phyloP scores from a whole-genome alignment of 139 green algal species.

The Limnomonas spitsbergensis region DNA sequence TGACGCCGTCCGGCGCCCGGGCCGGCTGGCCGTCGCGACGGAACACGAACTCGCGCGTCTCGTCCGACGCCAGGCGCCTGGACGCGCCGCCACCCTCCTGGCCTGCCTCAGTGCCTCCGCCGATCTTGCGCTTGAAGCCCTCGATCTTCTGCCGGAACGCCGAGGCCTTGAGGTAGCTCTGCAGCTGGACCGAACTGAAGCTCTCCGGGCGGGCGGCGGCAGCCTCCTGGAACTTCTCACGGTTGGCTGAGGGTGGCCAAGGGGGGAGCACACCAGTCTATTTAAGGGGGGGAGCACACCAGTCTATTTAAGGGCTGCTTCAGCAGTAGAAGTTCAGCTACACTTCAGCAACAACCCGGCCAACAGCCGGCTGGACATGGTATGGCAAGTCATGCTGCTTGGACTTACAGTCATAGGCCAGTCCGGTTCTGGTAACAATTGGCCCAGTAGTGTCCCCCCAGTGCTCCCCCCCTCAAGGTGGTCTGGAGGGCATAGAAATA shows the following conservation, averaged over 20 bases:
- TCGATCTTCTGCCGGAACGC: slow-evolving; percentile 50
- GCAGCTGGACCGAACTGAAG: slow-evolving; percentile 69
- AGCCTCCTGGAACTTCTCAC: slow-evolving; percentile 62
- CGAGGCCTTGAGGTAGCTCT: slow-evolving; percentile 70
- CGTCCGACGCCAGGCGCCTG: slow-evolving; percentile 50
- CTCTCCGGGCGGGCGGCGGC: slow-evolving; percentile 32
- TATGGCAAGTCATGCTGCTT: too few species aligned
- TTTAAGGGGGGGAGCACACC: too few species aligned
- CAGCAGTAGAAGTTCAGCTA: too few species aligned
- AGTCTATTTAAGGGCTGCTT: too few species aligned
- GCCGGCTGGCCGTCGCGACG: slow-evolving; percentile 5
- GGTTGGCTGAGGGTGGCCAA: slow-evolving; percentile 46
- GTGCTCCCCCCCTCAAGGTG: too few species aligned
- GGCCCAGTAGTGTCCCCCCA: too few species aligned
- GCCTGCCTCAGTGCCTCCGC: slow-evolving; percentile 13
- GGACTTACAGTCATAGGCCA: too few species aligned
- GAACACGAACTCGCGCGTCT: slow-evolving; percentile 69
- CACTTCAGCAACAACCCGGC: too few species aligned
- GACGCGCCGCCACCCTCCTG: neutral
- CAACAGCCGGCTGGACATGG: too few species aligned
- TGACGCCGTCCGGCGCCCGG: neutral
- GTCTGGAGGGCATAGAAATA: too few species aligned
- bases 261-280: neutral
- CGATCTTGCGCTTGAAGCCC: slow-evolving; percentile 42
- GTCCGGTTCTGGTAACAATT: too few species aligned